Evolutionary conservation across 306 rosid species (phyloP), one percentile per base, ranked within the genome.

Genomic region (Abrus pulchellus): DNA sequence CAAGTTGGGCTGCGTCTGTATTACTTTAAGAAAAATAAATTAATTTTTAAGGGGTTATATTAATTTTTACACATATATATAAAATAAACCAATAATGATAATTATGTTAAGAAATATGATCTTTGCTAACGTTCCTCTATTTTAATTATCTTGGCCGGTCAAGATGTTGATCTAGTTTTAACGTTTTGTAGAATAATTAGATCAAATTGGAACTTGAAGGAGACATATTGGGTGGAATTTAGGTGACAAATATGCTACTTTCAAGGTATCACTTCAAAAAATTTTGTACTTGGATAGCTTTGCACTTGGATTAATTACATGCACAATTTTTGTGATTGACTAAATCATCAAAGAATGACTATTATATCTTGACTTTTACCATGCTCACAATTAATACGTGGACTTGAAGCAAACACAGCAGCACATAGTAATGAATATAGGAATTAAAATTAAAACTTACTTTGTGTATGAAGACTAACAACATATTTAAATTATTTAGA

Each of bases 171-270:
- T 67, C 47, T 68, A 28, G 7, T 32, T 70, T 68, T 44, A 5
- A 36, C 4, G 40, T 36, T 36, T 36, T 32, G 3, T 48, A 27
- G 8, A 20, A 12, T 68, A 47, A 47, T 28, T 11, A 5, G 32
- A 50, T 10, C 32, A 70, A 70, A 70, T 70, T 48, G 44, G 13
- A 70, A 30, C 30, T 30, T 50, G 75, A 70, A 70, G 9, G 59
- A 49, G 75, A 70, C 14, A 44, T 68, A 20, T 7, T 20, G 34
- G 12, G 12, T 55, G 66, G 1, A 13, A 14, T 64, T 64, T 2
- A 38, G 49, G 71, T 38, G 50, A 40, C 71, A 65, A 62, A 62
- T 62, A 62, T 62, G 13, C 29, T 12, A 62, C 28, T 62, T 62
- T 62, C 48, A 62, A 62, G 9, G 29, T 62, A 11, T 11, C 20